Evolutionary conservation across 2,329 filamentous ascomycete species (phyloP).

Genomic region (Ophiobolus disseminans): DNA sequence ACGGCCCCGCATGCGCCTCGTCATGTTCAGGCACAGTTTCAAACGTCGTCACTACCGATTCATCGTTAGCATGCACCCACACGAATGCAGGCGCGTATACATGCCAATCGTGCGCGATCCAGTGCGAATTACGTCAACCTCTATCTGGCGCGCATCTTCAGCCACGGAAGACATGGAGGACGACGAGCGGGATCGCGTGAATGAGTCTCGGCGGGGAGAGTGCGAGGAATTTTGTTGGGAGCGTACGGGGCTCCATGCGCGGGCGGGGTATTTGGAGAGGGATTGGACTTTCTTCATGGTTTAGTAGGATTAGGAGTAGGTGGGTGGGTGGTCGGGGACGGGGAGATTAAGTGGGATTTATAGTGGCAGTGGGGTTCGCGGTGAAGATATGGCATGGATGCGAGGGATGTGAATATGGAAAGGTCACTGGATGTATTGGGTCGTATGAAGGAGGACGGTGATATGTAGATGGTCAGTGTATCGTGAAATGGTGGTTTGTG

Average conservation of each 20-base stretch:
- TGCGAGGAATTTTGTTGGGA: no score
- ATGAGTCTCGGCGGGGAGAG: not conserved
- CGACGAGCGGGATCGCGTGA: not conserved
- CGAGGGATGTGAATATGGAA: no score
- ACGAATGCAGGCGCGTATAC: not conserved
- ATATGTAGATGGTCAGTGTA: no score
- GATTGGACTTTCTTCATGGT: slow-evolving; percentile 2
- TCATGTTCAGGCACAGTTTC: slow-evolving; percentile 9
- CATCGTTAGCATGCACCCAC: not conserved
- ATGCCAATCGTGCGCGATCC: no score
- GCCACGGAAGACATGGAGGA: not conserved
- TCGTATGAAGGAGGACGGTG: no score
- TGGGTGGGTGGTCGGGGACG: no score
- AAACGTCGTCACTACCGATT: not conserved
- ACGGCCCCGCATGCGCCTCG: slow-evolving; percentile 16
- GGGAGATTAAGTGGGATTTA: no score
- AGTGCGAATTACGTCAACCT: not conserved
- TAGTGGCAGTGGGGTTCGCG: no score
- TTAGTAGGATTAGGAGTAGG: no score
- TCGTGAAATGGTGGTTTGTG: no score
- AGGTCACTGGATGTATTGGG: no score
- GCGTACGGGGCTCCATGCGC: not conserved
- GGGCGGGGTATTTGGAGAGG: not conserved
- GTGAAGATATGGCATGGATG: no score
- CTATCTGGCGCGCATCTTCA: not conserved